Evolutionary conservation across 129 eudicot species (phyloP), one percentile per base, ranked within the genome.

Genomic region (Kitagawia praeruptora): DNA sequence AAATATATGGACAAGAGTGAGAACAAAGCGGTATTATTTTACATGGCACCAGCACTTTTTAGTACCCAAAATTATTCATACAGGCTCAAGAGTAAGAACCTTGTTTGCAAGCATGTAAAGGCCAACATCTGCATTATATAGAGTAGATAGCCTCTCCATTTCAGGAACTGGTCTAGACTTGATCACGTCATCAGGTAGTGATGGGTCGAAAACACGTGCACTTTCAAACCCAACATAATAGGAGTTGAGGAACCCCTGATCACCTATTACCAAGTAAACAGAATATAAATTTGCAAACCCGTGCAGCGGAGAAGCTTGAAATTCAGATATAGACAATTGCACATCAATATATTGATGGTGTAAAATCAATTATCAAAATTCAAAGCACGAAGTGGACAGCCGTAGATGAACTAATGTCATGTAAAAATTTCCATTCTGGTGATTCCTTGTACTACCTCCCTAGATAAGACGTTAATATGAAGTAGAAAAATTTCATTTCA

Each of bases 21-120:
- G 10, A 72, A 73, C 82, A 51, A 56, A 49, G 5, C 48, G 45
- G 47, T 44, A 40, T 25, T 46, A 58, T 19, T 21, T 38, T n/a
- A 13, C 19, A 46, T 61, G 47, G 28, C 75, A 74, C 15, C 5
- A 74, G 78, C 19, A 56, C 10, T 54, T 31, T 9, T 15, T 39
- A 19, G 37, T 4, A 46, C 78, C 45, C 39, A 80, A 23, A 31
- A 71, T 31, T 15, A 66, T 34, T 66, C 9, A 34, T 13, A 13
- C 21, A 66, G 72, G 39, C 19, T 28, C 37, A 66, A 28, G 72
- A 34, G 9, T 13, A 44, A 39, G 67, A 77, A 95, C 99, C 99
- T 95, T 95, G 89, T 95, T 95, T 76, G 99, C 99, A 82, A 95
- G 99, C 99, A 95, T 95, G 91, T 95, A 95, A 81, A 95, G 96